Evolutionary conservation across 495 filamentous ascomycete genomes (phyloP), one percentile per base, ranked within the genome.

Genomic region (Neurospora sp.): DNA sequence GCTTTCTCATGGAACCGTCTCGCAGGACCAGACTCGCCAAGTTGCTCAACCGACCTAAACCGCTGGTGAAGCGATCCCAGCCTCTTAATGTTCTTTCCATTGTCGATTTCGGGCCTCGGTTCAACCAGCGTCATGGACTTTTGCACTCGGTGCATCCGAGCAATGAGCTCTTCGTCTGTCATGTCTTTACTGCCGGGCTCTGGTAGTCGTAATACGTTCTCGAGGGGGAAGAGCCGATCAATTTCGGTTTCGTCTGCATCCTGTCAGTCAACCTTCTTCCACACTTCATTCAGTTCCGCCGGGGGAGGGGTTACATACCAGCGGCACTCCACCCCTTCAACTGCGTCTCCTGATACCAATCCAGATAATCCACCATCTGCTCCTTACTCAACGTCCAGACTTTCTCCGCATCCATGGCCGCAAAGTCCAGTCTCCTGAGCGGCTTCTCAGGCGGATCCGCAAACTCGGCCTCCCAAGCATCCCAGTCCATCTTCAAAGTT

Each of bases 261-360:
- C 0, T 10, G 38, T 39, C 38, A 39, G 38, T 3, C 8, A 39
- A 3, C 38, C 8, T 9, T 3, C 8, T 9, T 3, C 1, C 38
- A 39, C 38, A 10, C 38, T 10, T 39, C 38, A 9, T 39, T 39
- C 38, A 8, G 7, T 39, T 10, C 3, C 38, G 38, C 3, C 38
- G 38, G 38, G 39, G 3, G 5, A 5, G 38, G 14, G 12, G 40
- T 35, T 35, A 72, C 77, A 70, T 78, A 87, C 86, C 81, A 74
- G 81, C 83, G 7, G 79, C 77, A 22, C 83, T 79, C 14, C 77
- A 65, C 7, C 10, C 76, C 20, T 86, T 81, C 70, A 91, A 77
- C 87, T 90, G 96, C 39, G 84, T 93, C 75, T 87, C 86, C 78
- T 95, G 90, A 76, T 93, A 97, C 92, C 93, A 98, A 79, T 94